Percentiles rank a stretch among this genome's conserved stretches.
phyloP scores from a whole-genome alignment of 1,284 basidiomycete species.

The Earliella scabrosa region DNA sequence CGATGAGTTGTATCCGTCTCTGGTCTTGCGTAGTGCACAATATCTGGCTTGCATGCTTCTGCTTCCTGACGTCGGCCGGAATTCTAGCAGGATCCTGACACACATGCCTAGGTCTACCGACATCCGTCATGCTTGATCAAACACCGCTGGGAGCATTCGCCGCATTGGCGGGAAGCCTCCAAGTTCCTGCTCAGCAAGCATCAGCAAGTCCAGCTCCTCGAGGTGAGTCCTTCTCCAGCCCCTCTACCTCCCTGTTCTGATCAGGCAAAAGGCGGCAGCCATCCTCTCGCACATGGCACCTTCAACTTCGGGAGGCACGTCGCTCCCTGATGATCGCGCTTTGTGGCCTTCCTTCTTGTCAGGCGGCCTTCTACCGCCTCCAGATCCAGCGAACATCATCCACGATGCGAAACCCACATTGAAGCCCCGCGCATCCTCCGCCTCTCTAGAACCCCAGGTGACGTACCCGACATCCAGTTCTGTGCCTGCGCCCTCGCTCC shows the following conservation, averaged over 20 bases:
- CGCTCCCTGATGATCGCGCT: conserved; percentile 91
- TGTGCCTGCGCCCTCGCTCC: conserved; percentile 38
- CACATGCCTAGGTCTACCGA: conserved; percentile 75
- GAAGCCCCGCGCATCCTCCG: conserved; percentile 23
- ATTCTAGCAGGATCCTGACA: background rate
- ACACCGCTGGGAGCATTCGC: conserved; percentile 97
- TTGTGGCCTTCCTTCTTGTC: conserved; percentile 83
- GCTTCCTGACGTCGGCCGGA: conserved; percentile 11
- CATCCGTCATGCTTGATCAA: conserved; percentile 96
- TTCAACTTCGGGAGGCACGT: conserved; percentile 65
- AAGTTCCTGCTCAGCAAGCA: conserved; percentile 96
- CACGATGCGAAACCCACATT: conserved; percentile 10
- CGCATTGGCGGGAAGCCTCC: conserved; percentile 96
- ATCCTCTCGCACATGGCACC: conserved; percentile 88
- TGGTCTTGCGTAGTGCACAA: background rate
- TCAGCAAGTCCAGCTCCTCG: conserved; percentile 96
- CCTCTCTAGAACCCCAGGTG: conserved; percentile 27
- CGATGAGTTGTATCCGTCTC: background rate
- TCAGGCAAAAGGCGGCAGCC: conserved; percentile 77
- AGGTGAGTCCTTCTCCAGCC: conserved; percentile 52
- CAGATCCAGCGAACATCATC: conserved; percentile 36
- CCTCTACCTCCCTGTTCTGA: background rate
- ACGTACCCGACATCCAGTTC: conserved; percentile 45
- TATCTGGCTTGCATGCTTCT: background rate
- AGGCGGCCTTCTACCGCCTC: conserved; percentile 67